phyloP scores from a whole-genome alignment of 257 asterid species.

The Lavandula angustifolia region DNA sequence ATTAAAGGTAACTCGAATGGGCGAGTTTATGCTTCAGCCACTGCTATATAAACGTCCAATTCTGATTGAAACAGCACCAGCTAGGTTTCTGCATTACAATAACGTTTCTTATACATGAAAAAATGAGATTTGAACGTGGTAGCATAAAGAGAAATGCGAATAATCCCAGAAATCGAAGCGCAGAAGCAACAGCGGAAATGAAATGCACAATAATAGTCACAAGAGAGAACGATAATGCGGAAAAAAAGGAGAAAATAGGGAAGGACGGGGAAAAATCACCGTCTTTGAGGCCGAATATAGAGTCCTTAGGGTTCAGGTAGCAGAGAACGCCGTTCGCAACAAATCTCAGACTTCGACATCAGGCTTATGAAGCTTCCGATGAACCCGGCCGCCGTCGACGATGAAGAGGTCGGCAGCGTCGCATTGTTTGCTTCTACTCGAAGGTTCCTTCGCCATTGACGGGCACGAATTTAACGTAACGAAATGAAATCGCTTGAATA shows the following conservation, averaged over 20 bases:
- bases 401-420: slow-evolving; percentile 41
- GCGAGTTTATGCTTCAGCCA: neutral
- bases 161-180: slow-evolving; percentile 7
- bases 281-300: slow-evolving; percentile 71
- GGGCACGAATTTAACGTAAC: neutral
- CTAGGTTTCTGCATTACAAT: neutral
- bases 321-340: slow-evolving; percentile 69
- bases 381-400: slow-evolving; percentile 63
- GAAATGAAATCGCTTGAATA: slow-evolving; percentile 13
- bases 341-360: slow-evolving; percentile 72
- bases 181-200: slow-evolving; percentile 1
- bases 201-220: too few species aligned
- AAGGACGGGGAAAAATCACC: slow-evolving; percentile 35
- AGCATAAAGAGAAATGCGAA: neutral
- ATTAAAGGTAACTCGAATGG: neutral
- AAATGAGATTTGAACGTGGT: neutral
- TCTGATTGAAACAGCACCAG: neutral
- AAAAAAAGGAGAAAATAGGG: too few species aligned
- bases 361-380: slow-evolving; percentile 76
- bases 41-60: slow-evolving; percentile 5
- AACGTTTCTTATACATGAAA: slow-evolving; percentile 14
- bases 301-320: slow-evolving; percentile 63
- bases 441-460: slow-evolving; percentile 52
- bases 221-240: too few species aligned
- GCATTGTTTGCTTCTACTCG: slow-evolving; percentile 33